These are phyloP conservation scores for Euphorbia lathyris DNA, from an alignment of 345 rosid species.

Conservation along the genomic window DNA sequence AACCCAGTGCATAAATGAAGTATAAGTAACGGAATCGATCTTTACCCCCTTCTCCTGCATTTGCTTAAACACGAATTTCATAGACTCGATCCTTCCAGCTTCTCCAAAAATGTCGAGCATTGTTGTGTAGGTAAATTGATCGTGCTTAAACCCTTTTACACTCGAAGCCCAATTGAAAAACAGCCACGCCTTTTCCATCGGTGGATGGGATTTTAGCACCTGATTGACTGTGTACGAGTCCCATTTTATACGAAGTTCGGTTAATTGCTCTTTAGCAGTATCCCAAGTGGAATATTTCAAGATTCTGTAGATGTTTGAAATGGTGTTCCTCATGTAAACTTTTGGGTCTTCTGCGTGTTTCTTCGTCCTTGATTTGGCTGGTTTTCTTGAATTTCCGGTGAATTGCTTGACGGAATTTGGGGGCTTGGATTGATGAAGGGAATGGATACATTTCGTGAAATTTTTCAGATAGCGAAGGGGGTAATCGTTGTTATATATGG, in stretches of 20 bases:
- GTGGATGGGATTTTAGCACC: conserved; percentile 81
- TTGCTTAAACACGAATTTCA: conserved; percentile 51
- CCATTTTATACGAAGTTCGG: conserved; percentile 50
- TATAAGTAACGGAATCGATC: conserved; percentile 71
- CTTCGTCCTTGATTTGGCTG: neutral
- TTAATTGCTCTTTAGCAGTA: conserved; percentile 54
- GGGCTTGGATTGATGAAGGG: conserved; percentile 39
- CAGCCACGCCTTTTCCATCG: conserved; percentile 91
- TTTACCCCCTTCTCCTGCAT: conserved; percentile 62
- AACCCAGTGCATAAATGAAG: conserved; percentile 79
- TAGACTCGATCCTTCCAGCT: conserved; percentile 69
- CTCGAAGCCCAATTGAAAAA: conserved; percentile 73
- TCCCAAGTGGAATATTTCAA: conserved; percentile 79
- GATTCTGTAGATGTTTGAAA: conserved; percentile 56
- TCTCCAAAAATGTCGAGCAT: conserved; percentile 94
- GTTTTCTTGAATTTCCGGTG: neutral
- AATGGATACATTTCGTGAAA: conserved; percentile 32
- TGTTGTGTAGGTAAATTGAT: conserved; percentile 84
- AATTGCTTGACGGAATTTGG: conserved; percentile 19
- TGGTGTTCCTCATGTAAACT: conserved; percentile 47
- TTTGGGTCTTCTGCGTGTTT: conserved; percentile 23
- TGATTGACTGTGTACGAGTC: conserved; percentile 76
- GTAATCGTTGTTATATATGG: conserved; percentile 4
- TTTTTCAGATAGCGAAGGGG: conserved; percentile 4
- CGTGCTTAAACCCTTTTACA: conserved; percentile 64